These are phyloP conservation scores for barley (Hordeum vulgare) DNA, from an alignment of 176 grass and related monocot species.

Conservation along the genomic window DNA sequence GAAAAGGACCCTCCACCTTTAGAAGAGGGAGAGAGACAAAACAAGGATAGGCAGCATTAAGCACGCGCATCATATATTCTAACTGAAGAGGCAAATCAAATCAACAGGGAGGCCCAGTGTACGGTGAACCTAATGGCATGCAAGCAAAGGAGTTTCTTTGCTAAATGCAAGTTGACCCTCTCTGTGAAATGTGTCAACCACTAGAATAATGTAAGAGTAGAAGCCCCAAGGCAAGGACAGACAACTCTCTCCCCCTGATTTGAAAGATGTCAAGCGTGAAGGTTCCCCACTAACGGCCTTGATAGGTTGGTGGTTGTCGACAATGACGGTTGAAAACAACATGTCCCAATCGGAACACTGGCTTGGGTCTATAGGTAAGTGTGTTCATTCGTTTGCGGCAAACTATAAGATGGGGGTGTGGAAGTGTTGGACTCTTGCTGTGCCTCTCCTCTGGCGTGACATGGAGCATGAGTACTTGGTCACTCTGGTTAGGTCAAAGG, in stretches of 20 bases:
- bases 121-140: constrained; percentile 24
- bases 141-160: constrained; percentile 18
- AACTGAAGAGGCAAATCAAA: constrained; percentile 23
- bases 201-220: constrained; percentile 47
- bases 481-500: constrained; percentile 34
- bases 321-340: constrained; percentile 31
- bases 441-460: constrained; percentile 19
- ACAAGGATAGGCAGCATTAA: constrained; percentile 52
- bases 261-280: constrained; percentile 43
- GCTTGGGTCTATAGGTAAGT: background rate
- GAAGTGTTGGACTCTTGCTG: constrained; percentile 31
- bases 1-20: constrained; percentile 39
- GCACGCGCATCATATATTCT: constrained; percentile 46
- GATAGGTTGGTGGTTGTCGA: constrained; percentile 37
- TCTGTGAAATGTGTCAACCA: constrained; percentile 49
- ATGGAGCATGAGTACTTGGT: background rate
- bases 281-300: constrained; percentile 29
- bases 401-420: constrained; percentile 10
- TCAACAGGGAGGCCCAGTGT: constrained; percentile 1
- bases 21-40: constrained; percentile 38
- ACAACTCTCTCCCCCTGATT: constrained; percentile 26
- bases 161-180: constrained; percentile 36
- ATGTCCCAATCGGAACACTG: constrained; percentile 17
- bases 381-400: constrained; percentile 12
- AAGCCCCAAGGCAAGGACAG: constrained; percentile 31